Evolutionary conservation across 768 basidiomycete species (phyloP), one percentile per base, ranked within the genome.

Genomic region (Multifurca ochricompacta): DNA sequence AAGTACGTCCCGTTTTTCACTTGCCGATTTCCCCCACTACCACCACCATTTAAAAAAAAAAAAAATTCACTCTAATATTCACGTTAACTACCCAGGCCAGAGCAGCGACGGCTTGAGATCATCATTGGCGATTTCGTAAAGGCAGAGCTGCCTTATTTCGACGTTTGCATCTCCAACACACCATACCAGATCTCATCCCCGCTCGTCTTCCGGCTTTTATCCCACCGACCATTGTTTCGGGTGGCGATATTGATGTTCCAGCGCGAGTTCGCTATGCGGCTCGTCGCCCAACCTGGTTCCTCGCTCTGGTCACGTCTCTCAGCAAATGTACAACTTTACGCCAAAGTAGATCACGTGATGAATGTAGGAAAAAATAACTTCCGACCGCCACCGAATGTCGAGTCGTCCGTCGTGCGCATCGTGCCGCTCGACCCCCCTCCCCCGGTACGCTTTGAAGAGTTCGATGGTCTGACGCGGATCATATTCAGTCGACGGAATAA

Each of bases 161-260:
- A 98, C 69, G 96, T 96, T 52, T 98, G 95, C 76, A 98, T 99
- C 65, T 93, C 91, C 63, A 99, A 99, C 67, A 99, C 96, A 1
- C 96, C 96, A 1, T 99, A 98, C 70, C 94, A 98, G 69, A 99
- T 99, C 63, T 98, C 96, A 2, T 98, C 96, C 0, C 91, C 94
- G 5, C 85, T 99, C 46, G 87, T 97, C 51, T 99, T 99, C 78
- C 89, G 91, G 56, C 81, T 99, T 31, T 83, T 98, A 45, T 98
- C 96, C 2, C 93, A 97, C 64, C 87, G 96, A 2, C 96, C 96
- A 0, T 75, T 97, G 40, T 91, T 89, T 67, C 91, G 95, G 23
- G 82, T 88, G 53, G 91, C 92, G 31, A 91, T 99, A 58, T 87
- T 99, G 73, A 99, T 99, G 96, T 99, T 99, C 74, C 96, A 99